These are phyloP conservation scores for Malania oleifera DNA, from an alignment of 164 flowering plant genomes.

Conservation along the genomic window DNA sequence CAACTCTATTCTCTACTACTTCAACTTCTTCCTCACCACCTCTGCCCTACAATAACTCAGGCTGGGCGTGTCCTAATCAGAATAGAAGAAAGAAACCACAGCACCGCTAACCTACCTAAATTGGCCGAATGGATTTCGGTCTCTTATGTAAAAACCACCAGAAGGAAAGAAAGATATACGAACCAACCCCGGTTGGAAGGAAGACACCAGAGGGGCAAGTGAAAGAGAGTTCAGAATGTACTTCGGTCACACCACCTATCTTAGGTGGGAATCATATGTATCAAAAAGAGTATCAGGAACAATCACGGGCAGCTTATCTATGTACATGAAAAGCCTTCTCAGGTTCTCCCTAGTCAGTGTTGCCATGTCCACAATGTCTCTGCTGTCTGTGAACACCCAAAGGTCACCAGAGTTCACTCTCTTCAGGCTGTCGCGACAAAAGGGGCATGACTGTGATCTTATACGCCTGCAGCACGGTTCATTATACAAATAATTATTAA, in stretches of 20 bases:
- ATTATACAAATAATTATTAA: too few species aligned
- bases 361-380: slow-evolving; percentile 57
- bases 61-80: slow-evolving; percentile 19
- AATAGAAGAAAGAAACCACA: slow-evolving; percentile 25
- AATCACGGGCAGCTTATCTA: slow-evolving; percentile 68
- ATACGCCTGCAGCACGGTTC: slow-evolving; percentile 46
- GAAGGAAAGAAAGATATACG: neutral
- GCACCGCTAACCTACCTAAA: slow-evolving; percentile 2
- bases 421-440: slow-evolving; percentile 76
- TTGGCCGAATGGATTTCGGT: slow-evolving; percentile 9
- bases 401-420: slow-evolving; percentile 77
- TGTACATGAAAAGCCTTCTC: slow-evolving; percentile 63
- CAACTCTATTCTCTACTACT: neutral
- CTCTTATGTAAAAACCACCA: slow-evolving; percentile 14
- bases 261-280: slow-evolving; percentile 51
- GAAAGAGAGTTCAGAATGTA: neutral
- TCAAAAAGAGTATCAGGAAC: slow-evolving; percentile 54
- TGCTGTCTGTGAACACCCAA: slow-evolving; percentile 64
- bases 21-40: slow-evolving; percentile 29
- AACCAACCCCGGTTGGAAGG: too few species aligned
- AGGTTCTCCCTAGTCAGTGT: slow-evolving; percentile 63
- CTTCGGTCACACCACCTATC: slow-evolving; percentile 9
- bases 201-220: slow-evolving; percentile 1
- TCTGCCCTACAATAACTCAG: slow-evolving; percentile 17
- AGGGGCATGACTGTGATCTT: slow-evolving; percentile 81